Base-by-base conservation (phyloP, 2,329 filamentous ascomycete genomes). In the Aspergillus alliaceus region DNA sequence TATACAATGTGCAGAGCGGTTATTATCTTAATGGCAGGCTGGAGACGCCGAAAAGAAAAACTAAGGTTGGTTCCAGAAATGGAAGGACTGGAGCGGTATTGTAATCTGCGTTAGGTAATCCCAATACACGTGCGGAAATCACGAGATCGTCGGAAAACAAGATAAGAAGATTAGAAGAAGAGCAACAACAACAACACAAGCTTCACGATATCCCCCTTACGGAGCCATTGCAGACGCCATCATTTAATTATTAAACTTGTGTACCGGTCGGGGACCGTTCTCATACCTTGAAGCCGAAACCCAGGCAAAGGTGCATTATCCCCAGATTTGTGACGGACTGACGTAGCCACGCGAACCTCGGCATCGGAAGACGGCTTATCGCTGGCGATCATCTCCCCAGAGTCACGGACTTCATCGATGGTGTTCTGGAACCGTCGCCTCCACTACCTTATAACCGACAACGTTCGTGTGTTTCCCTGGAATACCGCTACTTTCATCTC, bases 281-380 rank as follows among this genome's bases (percentile, higher is more conserved):
- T 25, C 22, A 4, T 29, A 4, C 25, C 15, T 35, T n/a, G 11
- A 3, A 35, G 7, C 9, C n/a, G 24, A 27, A n/a, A 25, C 24
- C 2, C 24, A 44, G 7, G 24, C 40, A n/a, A 15, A 12, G 4
- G 35, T 25, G 18, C 15, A n/a, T 27, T 18, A 18, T 40, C 39
- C 47, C 37, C 50, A n/a, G 62, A 64, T 64, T 60, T 58, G 49
- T 18, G n/a, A 54, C 58, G 22, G 47, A 54, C 63, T 68, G 64
- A 68, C 64, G 65, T 66, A 64, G 56, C 40, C 29, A 49, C 20
- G 56, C 61, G 62, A 70, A 71, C 71, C 71, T 73, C 71, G 71
- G 71, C 69, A 66, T 64, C 69, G 66, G 69, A 61, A 66, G 62
- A 54, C 34, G 65, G 66, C 68, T 71, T 68, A 72, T 66, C 67